phyloP scores from a whole-genome alignment of 1,139 yeast species.

The Saccharomyces uvarum region DNA sequence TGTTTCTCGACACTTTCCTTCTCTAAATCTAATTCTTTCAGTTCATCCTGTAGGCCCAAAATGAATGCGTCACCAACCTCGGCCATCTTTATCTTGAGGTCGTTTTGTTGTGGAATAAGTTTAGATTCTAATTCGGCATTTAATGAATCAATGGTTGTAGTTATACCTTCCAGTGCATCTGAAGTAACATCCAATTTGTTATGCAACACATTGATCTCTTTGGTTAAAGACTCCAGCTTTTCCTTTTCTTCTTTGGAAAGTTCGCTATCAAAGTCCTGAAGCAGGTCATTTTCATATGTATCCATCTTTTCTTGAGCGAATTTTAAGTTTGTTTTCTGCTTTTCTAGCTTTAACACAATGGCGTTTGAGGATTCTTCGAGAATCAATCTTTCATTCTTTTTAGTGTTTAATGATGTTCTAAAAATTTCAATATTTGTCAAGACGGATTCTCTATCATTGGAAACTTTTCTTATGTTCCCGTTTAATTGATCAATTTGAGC shows the following conservation, averaged over 20 bases:
- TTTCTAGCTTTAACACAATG: constrained; percentile 28
- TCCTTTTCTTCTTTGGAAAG: constrained; percentile 42
- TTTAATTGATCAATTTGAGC: constrained; percentile 40
- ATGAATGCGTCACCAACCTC: constrained; percentile 19
- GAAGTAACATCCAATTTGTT: constrained; percentile 38
- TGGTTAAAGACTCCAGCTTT: constrained; percentile 37
- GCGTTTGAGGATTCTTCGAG: constrained; percentile 39
- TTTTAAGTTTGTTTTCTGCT: constrained; percentile 21
- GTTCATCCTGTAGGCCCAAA: constrained; percentile 29
- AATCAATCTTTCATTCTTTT: constrained; percentile 38
- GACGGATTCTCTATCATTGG: constrained; percentile 38
- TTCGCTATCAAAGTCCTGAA: constrained; percentile 47
- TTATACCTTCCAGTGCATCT: constrained; percentile 42
- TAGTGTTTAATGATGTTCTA: constrained; percentile 35
- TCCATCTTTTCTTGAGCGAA: constrained; percentile 30
- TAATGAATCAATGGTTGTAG: constrained; percentile 43
- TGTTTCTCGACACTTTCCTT: constrained; percentile 22
- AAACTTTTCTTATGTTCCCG: constrained; percentile 42
- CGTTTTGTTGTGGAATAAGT: constrained; percentile 38
- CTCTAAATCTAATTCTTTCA: constrained; percentile 26
- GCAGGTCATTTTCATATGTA: constrained; percentile 46
- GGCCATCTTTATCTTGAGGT: constrained; percentile 14
- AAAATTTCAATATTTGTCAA: constrained; percentile 40
- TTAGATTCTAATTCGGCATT: constrained; percentile 56
- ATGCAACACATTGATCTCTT: constrained; percentile 39